These are phyloP conservation scores for Boletus rubropictus DNA, from an alignment of 768 basidiomycete genomes.

Conservation along the genomic window DNA sequence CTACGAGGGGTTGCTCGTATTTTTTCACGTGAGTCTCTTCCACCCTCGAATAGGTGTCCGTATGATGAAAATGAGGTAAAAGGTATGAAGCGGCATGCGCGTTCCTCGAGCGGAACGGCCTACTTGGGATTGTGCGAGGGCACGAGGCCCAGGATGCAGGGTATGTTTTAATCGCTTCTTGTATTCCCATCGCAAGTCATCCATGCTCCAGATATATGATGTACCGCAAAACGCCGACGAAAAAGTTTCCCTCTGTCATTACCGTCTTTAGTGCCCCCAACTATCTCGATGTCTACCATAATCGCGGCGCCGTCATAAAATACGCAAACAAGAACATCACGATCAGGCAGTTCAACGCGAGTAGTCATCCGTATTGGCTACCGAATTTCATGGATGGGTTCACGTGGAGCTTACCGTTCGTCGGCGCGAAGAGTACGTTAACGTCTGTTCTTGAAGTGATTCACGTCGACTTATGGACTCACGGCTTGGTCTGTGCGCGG, in stretches of 20 bases:
- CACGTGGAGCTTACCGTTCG: constrained; percentile 97
- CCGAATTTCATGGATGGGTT: constrained; percentile 99
- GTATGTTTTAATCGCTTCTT: constrained; percentile 36
- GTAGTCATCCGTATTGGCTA: constrained; percentile 87
- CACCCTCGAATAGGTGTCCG: background rate
- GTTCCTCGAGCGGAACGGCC: constrained; percentile 86
- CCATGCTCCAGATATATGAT: constrained; percentile 64
- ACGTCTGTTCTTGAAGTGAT: background rate
- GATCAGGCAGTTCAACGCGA: constrained; percentile 81
- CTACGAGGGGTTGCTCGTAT: constrained; percentile 84
- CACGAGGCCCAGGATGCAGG: constrained; percentile 98
- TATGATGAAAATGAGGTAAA: constrained; percentile 2
- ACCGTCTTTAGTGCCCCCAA: constrained; percentile 98
- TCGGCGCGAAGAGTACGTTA: constrained; percentile 88
- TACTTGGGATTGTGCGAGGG: constrained; percentile 90
- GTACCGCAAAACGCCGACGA: constrained; percentile 91
- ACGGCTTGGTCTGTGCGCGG: background rate
- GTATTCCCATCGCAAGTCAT: background rate
- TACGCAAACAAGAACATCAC: constrained; percentile 97
- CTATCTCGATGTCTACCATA: constrained; percentile 96
- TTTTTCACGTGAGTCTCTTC: constrained; percentile 73
- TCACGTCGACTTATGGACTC: background rate
- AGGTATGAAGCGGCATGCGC: constrained; percentile 90
- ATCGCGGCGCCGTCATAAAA: constrained; percentile 94
- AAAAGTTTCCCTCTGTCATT: constrained; percentile 95